These are phyloP conservation scores for Huntiella decipiens DNA, from an alignment of 2,329 filamentous ascomycete species.

Conservation along the genomic window DNA sequence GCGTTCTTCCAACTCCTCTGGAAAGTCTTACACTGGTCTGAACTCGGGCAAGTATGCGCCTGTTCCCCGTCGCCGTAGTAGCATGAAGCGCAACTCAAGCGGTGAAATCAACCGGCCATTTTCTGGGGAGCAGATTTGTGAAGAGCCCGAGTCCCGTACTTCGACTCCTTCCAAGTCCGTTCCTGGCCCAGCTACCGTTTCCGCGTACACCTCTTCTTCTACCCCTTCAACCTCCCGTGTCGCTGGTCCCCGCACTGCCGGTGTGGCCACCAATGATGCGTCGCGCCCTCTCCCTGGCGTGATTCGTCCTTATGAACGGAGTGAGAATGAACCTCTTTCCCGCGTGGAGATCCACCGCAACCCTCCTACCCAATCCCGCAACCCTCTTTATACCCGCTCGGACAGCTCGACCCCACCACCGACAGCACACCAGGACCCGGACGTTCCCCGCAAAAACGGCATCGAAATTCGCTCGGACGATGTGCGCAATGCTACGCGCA, in stretches of 20 bases:
- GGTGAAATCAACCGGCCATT: conserved; percentile 48
- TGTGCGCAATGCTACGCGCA: conserved; percentile 76
- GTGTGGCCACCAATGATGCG: neutral
- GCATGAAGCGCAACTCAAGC: conserved; percentile 50
- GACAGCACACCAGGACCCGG: neutral
- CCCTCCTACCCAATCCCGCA: conserved; percentile 62
- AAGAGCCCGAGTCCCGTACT: conserved; percentile 47
- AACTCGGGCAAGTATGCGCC: conserved; percentile 13
- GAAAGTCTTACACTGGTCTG: conserved; percentile 14
- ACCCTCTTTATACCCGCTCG: conserved; percentile 44
- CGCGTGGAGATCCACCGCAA: conserved; percentile 67
- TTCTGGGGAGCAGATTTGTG: conserved; percentile 68
- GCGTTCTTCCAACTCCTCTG: conserved; percentile 4
- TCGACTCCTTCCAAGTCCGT: conserved; percentile 12
- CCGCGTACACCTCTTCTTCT: conserved; percentile 16
- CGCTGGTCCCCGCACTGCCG: conserved; percentile 4
- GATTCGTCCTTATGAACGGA: conserved; percentile 21
- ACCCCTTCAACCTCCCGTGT: neutral
- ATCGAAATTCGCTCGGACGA: conserved; percentile 73
- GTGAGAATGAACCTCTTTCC: conserved; percentile 24
- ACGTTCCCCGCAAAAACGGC: conserved; percentile 40
- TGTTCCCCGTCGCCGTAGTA: conserved; percentile 38
- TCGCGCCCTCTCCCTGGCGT: conserved; percentile 21
- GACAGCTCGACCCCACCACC: conserved; percentile 2
- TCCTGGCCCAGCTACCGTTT: neutral